Base-by-base conservation (phyloP, 805 yeast species). In the Zygoascus ofunaensis region DNA sequence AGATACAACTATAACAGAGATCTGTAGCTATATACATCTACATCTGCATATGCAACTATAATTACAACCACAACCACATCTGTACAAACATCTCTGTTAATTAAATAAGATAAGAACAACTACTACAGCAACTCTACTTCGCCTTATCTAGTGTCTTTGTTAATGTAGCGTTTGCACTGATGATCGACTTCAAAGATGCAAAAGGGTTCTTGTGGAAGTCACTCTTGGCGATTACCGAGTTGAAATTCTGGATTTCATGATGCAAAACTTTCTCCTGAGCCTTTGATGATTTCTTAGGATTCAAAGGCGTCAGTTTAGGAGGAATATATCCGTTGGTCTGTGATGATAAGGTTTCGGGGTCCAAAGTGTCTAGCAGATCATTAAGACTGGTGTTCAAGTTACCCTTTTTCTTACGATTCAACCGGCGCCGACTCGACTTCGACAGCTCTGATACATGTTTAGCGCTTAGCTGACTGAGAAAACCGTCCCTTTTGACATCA, bases 161-260 rank as follows among this genome's bases (percentile, higher is more conserved):
- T n/a, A n/a, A n/a, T n/a, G n/a, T n/a, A n/a, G n/a, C n/a, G 46
- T 37, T 26, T 7, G 30, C 30, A 26, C 30, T 26, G 12, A 26
- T 53, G n/a, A 45, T 45, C 5, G 21, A 33, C 36, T 46, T 48
- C 15, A 56, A 42, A 8, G 58, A 39, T 12, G 44, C 56, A 45
- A 56, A 52, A 14, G 60, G 60, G 19, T 48, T 46, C 33, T 49
- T 37, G 19, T 48, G 44, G 44, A 53, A 56, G 40, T 47, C 41
- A 19, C 42, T 26, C 22, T 51, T 48, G 14, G 42, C 43, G 15
- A 50, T 34, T 19, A 55, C 53, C 30, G 39, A 38, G 40, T 49
- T 49, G 46, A 56, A 56, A 35, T 51, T 37, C 12, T 38, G 35
- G 12, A 48, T 54, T 38, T 56, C 60, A 10, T 46, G 39, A 24